phyloP scores from a whole-genome alignment of 139 green algal species.

The Limnomonas spitsbergensis region DNA sequence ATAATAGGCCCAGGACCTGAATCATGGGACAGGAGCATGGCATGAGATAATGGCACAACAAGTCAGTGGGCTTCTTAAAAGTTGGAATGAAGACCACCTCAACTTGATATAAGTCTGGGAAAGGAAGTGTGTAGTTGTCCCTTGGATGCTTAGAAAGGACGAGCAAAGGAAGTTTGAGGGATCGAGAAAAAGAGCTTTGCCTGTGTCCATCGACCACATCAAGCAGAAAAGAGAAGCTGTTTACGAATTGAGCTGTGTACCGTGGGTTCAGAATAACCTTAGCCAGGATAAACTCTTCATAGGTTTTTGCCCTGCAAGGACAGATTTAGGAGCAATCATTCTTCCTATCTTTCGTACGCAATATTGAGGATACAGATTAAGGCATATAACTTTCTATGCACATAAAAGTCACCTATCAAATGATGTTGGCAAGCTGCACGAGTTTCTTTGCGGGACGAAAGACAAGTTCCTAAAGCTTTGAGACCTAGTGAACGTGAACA shows the following conservation, averaged over 20 bases:
- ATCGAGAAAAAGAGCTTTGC: not conserved
- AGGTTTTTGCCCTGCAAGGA: not conserved
- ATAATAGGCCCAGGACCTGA: too few relatives aligned
- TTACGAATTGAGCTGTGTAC: not conserved
- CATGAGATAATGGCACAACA: too few relatives aligned
- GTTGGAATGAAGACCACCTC: too few relatives aligned
- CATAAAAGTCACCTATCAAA: not conserved
- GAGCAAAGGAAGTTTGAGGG: not conserved
- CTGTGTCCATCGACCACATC: conserved; percentile 1
- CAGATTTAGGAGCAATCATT: too few relatives aligned
- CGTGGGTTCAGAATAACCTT: not conserved
- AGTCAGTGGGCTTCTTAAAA: too few relatives aligned
- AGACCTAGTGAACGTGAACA: not conserved
- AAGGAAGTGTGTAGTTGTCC: conserved; percentile 3
- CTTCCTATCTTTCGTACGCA: too few relatives aligned
- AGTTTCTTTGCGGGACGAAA: not conserved
- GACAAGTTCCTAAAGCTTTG: not conserved
- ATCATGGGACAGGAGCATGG: too few relatives aligned
- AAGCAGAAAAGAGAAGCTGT: conserved; percentile 6
- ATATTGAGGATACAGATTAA: too few relatives aligned
- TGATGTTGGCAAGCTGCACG: not conserved
- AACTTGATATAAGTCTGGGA: conserved; percentile 12
- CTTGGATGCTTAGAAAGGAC: conserved; percentile 6
- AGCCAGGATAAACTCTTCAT: not conserved
- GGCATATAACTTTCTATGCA: not conserved